Conservation (phyloP, 305 asterid genomes). For the Fraxinus latifolia region DNA sequence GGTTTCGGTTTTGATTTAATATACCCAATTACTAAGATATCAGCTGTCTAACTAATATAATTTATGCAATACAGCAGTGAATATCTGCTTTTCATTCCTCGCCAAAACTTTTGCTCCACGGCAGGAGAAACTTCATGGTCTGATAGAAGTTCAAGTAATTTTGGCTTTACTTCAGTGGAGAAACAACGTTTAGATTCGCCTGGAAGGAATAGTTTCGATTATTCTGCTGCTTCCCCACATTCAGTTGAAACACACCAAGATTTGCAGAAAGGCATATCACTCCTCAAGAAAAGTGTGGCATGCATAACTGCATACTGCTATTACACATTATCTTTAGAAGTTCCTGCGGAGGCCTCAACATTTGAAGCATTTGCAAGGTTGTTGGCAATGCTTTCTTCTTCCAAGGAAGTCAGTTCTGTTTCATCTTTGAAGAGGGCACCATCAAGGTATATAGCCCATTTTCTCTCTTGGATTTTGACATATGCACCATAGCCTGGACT, state of each 20-base stretch:
- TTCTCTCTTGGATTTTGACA: conserved; percentile 1
- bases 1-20: conserved; percentile 42
- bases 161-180: conserved; percentile 89
- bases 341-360: conserved; percentile 81
- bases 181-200: conserved; percentile 62
- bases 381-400: conserved; percentile 81
- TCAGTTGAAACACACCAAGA: conserved; percentile 83
- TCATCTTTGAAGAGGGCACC: conserved; percentile 63
- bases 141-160: conserved; percentile 87
- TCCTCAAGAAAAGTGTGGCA: conserved; percentile 95
- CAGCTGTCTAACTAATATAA: not conserved
- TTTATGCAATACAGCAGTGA: conserved; percentile 57
- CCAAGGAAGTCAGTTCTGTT: conserved; percentile 81
- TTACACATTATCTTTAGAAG: conserved; percentile 62
- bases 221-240: conserved; percentile 78
- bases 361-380: conserved; percentile 87
- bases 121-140: conserved; percentile 93
- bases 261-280: conserved; percentile 97
- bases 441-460: conserved; percentile 55
- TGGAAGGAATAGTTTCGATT: conserved; percentile 66
- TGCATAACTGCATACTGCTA: conserved; percentile 85
- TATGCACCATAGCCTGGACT: not conserved
- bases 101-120: conserved; percentile 72
- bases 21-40: not conserved
- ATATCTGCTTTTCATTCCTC: conserved; percentile 89